Evolutionary conservation across 495 filamentous ascomycete species (phyloP).

Genomic region (Lophiostoma macrostomum): DNA sequence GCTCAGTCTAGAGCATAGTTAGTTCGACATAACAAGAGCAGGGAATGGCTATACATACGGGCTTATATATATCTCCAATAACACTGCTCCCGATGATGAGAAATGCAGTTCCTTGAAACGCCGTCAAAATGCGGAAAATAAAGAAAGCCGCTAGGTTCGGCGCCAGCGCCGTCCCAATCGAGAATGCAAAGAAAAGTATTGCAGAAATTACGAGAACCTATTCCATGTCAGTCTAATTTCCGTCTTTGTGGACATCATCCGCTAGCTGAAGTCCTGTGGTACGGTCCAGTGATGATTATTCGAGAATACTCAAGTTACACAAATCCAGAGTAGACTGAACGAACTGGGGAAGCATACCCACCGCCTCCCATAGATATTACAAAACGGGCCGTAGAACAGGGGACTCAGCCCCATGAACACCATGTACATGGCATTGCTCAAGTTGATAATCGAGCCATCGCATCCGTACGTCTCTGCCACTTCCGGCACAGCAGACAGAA

Average conservation of each 20-base stretch:
- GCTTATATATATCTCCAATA: conserved; percentile 48
- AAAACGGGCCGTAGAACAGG: conserved; percentile 65
- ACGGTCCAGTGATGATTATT: too few relatives aligned
- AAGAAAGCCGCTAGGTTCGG: conserved; percentile 67
- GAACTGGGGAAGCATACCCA: too few relatives aligned
- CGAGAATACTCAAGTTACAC: too few relatives aligned
- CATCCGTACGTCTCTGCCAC: conserved; percentile 60
- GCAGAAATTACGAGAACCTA: conserved; percentile 57
- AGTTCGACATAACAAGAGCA: neutral
- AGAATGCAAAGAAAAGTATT: conserved; percentile 60
- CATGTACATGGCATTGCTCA: conserved; percentile 68
- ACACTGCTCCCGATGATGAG: conserved; percentile 62
- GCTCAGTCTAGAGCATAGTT: conserved; percentile 47
- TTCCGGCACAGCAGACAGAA: conserved; percentile 68
- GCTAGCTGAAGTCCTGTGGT: neutral
- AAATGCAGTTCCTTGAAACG: conserved; percentile 70
- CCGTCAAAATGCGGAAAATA: conserved; percentile 66
- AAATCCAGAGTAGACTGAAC: too few relatives aligned
- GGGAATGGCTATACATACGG: conserved; percentile 22
- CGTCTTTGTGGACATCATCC: neutral
- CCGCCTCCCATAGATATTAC: conserved; percentile 63
- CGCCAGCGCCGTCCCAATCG: conserved; percentile 63
- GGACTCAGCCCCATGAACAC: conserved; percentile 67
- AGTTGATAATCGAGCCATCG: conserved; percentile 62
- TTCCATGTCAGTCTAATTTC: conserved; percentile 16